Percentiles rank a stretch among this genome's conserved stretches.
These are phyloP conservation scores for Neocallimastix lanati DNA, from an alignment of 192 early-diverging fungal genomes.

Conservation along the genomic window DNA sequence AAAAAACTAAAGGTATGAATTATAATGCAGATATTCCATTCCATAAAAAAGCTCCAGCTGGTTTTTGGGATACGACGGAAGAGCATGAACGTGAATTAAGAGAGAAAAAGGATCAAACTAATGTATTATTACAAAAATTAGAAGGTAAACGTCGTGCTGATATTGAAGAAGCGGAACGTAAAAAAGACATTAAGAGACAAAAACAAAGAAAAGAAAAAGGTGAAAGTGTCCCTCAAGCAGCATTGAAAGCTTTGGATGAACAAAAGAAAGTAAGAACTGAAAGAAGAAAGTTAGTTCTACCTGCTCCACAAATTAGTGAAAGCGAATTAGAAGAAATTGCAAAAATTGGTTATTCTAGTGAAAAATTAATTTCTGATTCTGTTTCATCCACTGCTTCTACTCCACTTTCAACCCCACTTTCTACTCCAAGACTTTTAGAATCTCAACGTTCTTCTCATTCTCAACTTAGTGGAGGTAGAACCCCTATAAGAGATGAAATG, in stretches of 20 bases:
- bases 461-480: slow-evolving; percentile 4
- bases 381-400: slow-evolving; percentile 9
- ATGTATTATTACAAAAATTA: slow-evolving; percentile 57
- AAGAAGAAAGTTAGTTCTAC: slow-evolving; percentile 60
- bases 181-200: slow-evolving; percentile 56
- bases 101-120: slow-evolving; percentile 37
- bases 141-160: slow-evolving; percentile 72
- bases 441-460: slow-evolving; percentile 20
- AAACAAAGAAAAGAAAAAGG: slow-evolving; percentile 27
- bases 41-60: slow-evolving; percentile 64
- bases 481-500: slow-evolving; percentile 19
- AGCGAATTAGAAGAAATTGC: slow-evolving; percentile 79
- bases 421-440: slow-evolving; percentile 67
- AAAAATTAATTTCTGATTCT: slow-evolving; percentile 47
- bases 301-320: slow-evolving; percentile 79
- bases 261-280: slow-evolving; percentile 26
- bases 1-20: slow-evolving; percentile 68
- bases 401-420: slow-evolving; percentile 48
- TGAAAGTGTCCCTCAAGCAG: slow-evolving; percentile 3
- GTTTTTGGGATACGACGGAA: slow-evolving; percentile 83
- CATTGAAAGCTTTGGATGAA: slow-evolving; percentile 48
- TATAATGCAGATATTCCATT: slow-evolving; percentile 95
- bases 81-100: slow-evolving; percentile 48
- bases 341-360: slow-evolving; percentile 68
- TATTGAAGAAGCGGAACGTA: slow-evolving; percentile 61